Base-by-base conservation (phyloP, 306 rosid genomes). In the Ormosia emarginata region DNA sequence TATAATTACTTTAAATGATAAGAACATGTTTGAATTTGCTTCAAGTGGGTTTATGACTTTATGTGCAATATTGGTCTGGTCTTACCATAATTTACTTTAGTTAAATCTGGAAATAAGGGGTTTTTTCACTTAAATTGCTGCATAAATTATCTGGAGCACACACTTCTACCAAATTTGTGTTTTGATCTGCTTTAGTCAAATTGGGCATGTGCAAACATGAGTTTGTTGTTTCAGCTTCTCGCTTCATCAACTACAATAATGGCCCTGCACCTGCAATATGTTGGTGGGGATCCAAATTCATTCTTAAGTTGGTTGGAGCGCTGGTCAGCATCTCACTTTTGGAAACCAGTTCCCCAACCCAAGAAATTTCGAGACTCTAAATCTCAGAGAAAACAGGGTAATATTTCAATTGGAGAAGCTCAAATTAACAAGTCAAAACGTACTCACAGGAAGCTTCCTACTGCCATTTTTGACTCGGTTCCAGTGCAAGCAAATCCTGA, bases 281-380 rank as follows among this genome's bases (percentile, higher is more conserved):
- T 84, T 77, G 43, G 80, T 44, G 78, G 53, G 55, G 92, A 90
- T 57, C 94, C 92, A 67, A 94, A 90, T 82, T 90, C 91, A 82
- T 87, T 86, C 52, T 55, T 66, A 64, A 88, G 79, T 74, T 94
- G 98, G 98, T 79, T 89, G 78, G 92, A 89, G 30, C 88, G 94
- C 50, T 94, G 98, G 98, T 92, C 98, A 7, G 73, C 61, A 78
- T 85, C 94, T 49, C 70, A 34, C 65, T 92, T 94, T 66, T 94
- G 98, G 98, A 92, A 89, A 81, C 97, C 97, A 49, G 68, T 87
- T 84, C 90, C 92, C 44, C 92, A 81, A 74, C 90, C 89, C 39
- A 90, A 88, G 81, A 94, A 89, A 77, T 68, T 73, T 61, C 79
- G 67, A 47, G 91, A 88, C 69, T 33, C 76, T 4, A 90, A 85